Percentiles rank a stretch among this genome's conserved stretches.
Conservation (phyloP, 257 asterid species). For the Linderniella brevidens region DNA sequence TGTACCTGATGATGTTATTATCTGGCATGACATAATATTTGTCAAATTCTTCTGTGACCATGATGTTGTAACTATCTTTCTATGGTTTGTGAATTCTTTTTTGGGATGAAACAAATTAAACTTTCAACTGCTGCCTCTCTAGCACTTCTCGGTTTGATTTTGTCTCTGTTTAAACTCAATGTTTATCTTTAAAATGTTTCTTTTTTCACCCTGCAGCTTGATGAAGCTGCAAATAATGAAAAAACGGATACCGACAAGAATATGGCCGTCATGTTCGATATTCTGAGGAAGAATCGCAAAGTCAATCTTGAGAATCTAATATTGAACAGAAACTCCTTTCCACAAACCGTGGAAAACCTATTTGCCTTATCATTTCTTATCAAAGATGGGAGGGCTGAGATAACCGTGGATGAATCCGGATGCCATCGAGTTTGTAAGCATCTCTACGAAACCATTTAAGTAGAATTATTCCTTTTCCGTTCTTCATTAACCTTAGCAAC, state of each 20-base stretch:
- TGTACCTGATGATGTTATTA: no score
- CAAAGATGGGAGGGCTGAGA: conserved; percentile 85
- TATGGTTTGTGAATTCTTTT: no score
- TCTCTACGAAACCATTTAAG: background rate
- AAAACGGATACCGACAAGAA: conserved; percentile 82
- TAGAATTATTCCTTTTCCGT: background rate
- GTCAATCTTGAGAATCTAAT: conserved; percentile 60
- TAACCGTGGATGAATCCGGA: conserved; percentile 40
- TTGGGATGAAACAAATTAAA: no score
- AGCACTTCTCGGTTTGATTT: no score
- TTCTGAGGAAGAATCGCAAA: conserved; percentile 43
- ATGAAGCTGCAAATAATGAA: conserved; percentile 26
- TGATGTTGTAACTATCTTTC: no score
- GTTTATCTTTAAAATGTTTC: conserved; percentile 4
- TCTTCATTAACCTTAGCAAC: background rate
- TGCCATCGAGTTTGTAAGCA: conserved; percentile 63
- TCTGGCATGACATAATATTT: no score
- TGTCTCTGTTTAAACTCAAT: no score
- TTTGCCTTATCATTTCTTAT: conserved; percentile 81
- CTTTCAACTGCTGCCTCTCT: no score
- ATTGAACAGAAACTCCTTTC: conserved; percentile 54
- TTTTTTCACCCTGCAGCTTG: conserved; percentile 31
- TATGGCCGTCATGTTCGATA: conserved; percentile 73
- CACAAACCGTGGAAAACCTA: conserved; percentile 88
- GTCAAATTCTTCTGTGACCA: no score